Evolutionary conservation across 176 grass and related monocot species (phyloP), one percentile per base, ranked within the genome.

Genomic region (Puccinellia tenuiflora): DNA sequence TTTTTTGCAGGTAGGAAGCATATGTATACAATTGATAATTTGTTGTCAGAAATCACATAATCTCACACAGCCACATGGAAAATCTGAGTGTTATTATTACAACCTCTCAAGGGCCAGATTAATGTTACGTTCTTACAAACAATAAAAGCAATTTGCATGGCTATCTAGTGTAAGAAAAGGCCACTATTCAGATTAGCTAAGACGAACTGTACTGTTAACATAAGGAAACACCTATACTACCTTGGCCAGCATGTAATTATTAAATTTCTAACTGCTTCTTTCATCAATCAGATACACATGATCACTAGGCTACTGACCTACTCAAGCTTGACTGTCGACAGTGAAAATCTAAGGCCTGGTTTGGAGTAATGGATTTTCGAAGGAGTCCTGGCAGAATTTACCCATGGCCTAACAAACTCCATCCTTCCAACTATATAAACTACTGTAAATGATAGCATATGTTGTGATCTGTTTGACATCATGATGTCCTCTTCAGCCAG

Each of bases 161-260:
- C 35, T 72, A 83, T 46, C 67, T 64, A 52, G 9, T 62, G n/a
- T 51, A 33, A 21, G 22, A 50, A 59, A 30, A 71, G 26, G 45
- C 17, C 1, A 76, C 62, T 52, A 77, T 69, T 47, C n/a, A 50
- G 65, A 62, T 50, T 12, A 48, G 28, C 24, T 17, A 83, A 30
- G 30, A 73, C 20, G 29, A 78, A 72, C 65, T 64, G 62, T 48
- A 63, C 16, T 80, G 68, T 74, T 11, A 71, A 51, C 62, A 46
- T 9, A 51, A 52, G 18, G 26, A 20, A 68, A 79, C 43, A 24
- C 6, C 67, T 73, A 69, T 54, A 26, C 34, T 86, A 81, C 37
- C 46, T 61, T 78, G 26, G 74, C 71, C 66, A 82, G 45, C 54
- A 72, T 78, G 79, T 62, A 83, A 66, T 39, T 76, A 76, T 76